phyloP scores from a whole-genome alignment of 345 rosid species.

The Aegle marmelos region DNA sequence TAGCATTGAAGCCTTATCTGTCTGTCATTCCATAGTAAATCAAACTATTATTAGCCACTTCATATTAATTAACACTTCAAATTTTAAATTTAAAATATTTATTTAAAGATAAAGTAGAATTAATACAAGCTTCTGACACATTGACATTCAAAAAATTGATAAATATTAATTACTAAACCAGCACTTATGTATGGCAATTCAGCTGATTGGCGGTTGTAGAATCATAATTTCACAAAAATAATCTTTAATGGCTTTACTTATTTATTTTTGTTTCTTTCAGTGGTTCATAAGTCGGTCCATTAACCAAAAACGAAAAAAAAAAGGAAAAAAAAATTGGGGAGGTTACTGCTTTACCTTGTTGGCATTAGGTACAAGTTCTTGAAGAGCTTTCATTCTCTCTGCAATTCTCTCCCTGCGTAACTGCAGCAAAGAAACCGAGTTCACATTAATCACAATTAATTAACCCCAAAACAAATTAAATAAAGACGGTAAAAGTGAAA shows the following conservation, averaged over 20 bases:
- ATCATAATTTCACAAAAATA: neutral
- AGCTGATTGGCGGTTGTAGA: neutral
- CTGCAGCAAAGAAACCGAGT: constrained; percentile 34
- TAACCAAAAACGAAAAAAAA: too few relatives aligned
- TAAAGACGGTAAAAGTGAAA: neutral
- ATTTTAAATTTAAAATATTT: neutral
- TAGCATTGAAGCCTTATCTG: constrained; percentile 98
- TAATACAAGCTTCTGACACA: neutral
- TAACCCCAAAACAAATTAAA: neutral
- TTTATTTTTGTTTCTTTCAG: too few relatives aligned
- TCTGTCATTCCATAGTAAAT: constrained; percentile 51
- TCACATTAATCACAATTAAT: neutral
- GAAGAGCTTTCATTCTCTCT: constrained; percentile 97
- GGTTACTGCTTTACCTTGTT: constrained; percentile 61
- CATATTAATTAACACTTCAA: neutral
- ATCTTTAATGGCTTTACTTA: neutral
- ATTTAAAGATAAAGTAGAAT: neutral
- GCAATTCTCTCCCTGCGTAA: constrained; percentile 94
- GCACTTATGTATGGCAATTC: neutral
- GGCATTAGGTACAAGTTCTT: constrained; percentile 94
- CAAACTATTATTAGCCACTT: constrained; percentile 1
- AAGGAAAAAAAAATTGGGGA: neutral
- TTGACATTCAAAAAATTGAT: neutral
- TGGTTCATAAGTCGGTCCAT: neutral
- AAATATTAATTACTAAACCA: neutral